Evolutionary conservation across 441 rosid genomes (phyloP).

Genomic region (Euphorbia celastroides): DNA sequence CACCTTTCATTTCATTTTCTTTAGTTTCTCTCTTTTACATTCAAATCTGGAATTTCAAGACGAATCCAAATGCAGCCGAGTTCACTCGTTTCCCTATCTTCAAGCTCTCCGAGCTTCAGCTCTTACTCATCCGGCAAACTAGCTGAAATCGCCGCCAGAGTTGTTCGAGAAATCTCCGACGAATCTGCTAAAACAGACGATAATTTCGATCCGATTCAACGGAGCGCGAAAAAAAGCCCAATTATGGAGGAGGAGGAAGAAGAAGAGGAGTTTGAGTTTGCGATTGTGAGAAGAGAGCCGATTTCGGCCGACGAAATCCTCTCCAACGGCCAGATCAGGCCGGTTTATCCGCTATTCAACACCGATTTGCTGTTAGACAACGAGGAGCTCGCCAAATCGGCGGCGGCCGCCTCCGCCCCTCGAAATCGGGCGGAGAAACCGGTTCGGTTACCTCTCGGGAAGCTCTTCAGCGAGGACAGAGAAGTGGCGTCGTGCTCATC

Average conservation of each 20-base stretch:
- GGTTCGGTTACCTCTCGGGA: conserved; percentile 34
- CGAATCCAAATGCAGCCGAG: conserved; percentile 37
- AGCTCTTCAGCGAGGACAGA: conserved; percentile 50
- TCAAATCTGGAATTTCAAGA: no score
- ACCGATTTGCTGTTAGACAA: conserved; percentile 19
- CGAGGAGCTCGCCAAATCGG: background rate
- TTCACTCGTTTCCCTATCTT: conserved; percentile 38
- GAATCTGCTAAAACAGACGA: conserved; percentile 14
- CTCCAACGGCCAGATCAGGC: conserved; percentile 74
- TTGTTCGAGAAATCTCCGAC: conserved; percentile 46
- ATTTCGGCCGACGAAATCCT: conserved; percentile 76
- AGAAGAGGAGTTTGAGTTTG: conserved; percentile 49
- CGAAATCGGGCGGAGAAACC: background rate
- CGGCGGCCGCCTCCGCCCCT: background rate
- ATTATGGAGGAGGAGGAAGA: conserved; percentile 13
- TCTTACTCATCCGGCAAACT: conserved; percentile 49
- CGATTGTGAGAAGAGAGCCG: conserved; percentile 37
- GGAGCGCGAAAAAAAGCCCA: background rate
- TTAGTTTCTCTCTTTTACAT: no score
- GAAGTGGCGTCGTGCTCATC: conserved; percentile 40
- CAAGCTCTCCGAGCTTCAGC: conserved; percentile 52
- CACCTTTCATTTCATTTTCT: no score
- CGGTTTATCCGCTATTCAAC: conserved; percentile 42
- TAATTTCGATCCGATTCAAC: background rate
- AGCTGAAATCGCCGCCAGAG: conserved; percentile 69